Evolutionary conservation across 2,329 filamentous ascomycete genomes (phyloP).

Genomic region (Alternaria gaisen): DNA sequence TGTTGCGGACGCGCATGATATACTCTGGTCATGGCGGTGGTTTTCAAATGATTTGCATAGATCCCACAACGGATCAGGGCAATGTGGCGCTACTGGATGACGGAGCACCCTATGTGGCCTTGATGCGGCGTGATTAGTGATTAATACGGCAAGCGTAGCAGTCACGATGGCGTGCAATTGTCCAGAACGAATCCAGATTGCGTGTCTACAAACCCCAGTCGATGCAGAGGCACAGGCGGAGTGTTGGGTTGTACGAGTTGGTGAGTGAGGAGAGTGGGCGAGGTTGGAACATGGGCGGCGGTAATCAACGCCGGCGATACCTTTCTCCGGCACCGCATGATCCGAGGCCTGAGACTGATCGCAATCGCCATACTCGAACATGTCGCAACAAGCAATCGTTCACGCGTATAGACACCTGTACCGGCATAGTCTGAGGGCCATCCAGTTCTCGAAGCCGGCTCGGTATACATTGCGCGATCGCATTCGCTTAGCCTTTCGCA

Average conservation of each 20-base stretch:
- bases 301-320: slow-evolving; percentile 17
- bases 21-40: slow-evolving; percentile 39
- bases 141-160: slow-evolving; percentile 22
- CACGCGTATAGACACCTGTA: slow-evolving; percentile 76
- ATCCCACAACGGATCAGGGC: slow-evolving; percentile 16
- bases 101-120: slow-evolving; percentile 5
- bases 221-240: slow-evolving; percentile 31
- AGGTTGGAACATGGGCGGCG: slow-evolving; percentile 11
- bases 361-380: slow-evolving; percentile 20
- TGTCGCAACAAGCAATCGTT: slow-evolving; percentile 59
- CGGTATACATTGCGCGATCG: slow-evolving; percentile 68
- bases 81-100: slow-evolving; percentile 8
- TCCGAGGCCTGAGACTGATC: slow-evolving; percentile 8
- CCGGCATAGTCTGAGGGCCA: slow-evolving; percentile 71
- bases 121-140: slow-evolving; percentile 23
- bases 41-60: slow-evolving; percentile 20
- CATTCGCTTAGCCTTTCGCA: slow-evolving; percentile 54
- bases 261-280: slow-evolving; percentile 18
- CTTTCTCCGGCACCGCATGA: slow-evolving; percentile 27
- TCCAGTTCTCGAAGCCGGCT: slow-evolving; percentile 75
- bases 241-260: slow-evolving; percentile 19
- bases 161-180: slow-evolving; percentile 12
- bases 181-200: slow-evolving; percentile 7
- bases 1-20: slow-evolving; percentile 33
- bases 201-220: slow-evolving; percentile 33